Evolutionary conservation across 441 rosid genomes (phyloP).

Genomic region (Gossypium gossypioides): DNA sequence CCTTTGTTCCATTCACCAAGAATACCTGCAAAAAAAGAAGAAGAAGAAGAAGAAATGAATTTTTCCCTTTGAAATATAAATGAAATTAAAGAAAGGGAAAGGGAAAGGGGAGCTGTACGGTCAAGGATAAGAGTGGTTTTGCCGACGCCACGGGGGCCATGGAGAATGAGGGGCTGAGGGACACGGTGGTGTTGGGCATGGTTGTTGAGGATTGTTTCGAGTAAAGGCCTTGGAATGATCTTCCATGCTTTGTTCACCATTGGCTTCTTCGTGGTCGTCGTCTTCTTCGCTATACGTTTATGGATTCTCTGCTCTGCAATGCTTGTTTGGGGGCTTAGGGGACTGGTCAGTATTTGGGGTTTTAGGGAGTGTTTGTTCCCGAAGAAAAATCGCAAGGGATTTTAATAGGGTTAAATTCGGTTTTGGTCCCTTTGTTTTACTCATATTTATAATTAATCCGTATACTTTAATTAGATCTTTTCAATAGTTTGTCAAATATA

Average conservation of each 20-base stretch:
- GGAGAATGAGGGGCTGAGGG: constrained; percentile 83
- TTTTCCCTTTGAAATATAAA: not conserved
- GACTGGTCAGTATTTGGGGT: not conserved
- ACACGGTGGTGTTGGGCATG: constrained; percentile 95
- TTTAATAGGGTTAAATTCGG: too few relatives aligned
- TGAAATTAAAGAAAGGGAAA: not conserved
- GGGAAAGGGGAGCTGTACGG: not conserved
- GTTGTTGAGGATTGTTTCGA: constrained; percentile 78
- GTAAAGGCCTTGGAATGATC: constrained; percentile 68
- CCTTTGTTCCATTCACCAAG: constrained; percentile 77
- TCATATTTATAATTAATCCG: too few relatives aligned
- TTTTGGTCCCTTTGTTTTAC: too few relatives aligned
- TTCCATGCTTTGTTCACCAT: constrained; percentile 88
- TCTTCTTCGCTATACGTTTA: not conserved
- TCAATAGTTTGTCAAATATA: too few relatives aligned
- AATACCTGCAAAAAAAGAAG: constrained; percentile 41
- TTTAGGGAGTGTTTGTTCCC: too few relatives aligned
- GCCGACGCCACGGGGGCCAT: constrained; percentile 98
- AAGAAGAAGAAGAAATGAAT: not conserved
- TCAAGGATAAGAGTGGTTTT: constrained; percentile 53
- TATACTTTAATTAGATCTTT: too few relatives aligned
- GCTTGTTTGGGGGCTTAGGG: not conserved
- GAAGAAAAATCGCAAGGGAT: too few relatives aligned
- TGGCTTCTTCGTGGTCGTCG: constrained; percentile 1
- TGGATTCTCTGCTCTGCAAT: not conserved